Evolutionary conservation across 495 filamentous ascomycete genomes (phyloP).

Genomic region (Diplogelasinospora grovesii): DNA sequence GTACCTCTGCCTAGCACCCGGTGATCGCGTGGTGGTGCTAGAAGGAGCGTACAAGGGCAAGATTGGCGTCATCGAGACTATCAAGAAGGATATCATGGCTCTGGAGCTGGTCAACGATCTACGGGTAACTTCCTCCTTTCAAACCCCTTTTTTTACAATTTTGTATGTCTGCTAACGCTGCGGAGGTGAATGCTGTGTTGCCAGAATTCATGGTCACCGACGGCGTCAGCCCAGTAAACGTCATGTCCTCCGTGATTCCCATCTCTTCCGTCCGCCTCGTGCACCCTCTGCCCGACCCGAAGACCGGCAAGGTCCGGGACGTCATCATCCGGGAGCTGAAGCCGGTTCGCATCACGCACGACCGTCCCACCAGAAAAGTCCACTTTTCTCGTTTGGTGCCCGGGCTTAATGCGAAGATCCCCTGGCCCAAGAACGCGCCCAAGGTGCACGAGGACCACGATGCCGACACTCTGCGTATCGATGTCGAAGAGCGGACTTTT

Average conservation of each 20-base stretch:
- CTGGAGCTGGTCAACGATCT: conserved; percentile 60
- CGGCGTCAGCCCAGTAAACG: conserved; percentile 37
- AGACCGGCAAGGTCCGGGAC: conserved; percentile 57
- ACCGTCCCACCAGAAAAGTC: conserved; percentile 38
- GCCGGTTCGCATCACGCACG: conserved; percentile 33
- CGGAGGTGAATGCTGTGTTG: conserved; percentile 53
- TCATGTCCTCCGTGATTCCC: conserved; percentile 48
- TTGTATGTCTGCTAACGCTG: background rate
- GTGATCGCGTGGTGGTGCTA: conserved; percentile 72
- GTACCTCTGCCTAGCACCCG: conserved; percentile 56
- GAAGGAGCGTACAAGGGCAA: conserved; percentile 72
- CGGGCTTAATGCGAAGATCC: conserved; percentile 58
- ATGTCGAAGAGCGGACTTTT: conserved; percentile 70
- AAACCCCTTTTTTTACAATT: background rate
- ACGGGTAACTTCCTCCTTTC: conserved; percentile 46
- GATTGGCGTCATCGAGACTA: conserved; percentile 60
- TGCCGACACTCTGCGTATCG: conserved; percentile 65
- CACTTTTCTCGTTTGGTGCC: conserved; percentile 49
- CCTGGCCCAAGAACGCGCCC: conserved; percentile 57
- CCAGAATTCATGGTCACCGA: conserved; percentile 46
- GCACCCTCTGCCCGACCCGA: conserved; percentile 58
- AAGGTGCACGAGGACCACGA: conserved; percentile 46
- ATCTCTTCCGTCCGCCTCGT: conserved; percentile 74
- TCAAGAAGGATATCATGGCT: conserved; percentile 51
- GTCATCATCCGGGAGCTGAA: conserved; percentile 66